Evolutionary conservation across 352 stramenopile species (phyloP).

Genomic region (Globisporangium radiosum): DNA sequence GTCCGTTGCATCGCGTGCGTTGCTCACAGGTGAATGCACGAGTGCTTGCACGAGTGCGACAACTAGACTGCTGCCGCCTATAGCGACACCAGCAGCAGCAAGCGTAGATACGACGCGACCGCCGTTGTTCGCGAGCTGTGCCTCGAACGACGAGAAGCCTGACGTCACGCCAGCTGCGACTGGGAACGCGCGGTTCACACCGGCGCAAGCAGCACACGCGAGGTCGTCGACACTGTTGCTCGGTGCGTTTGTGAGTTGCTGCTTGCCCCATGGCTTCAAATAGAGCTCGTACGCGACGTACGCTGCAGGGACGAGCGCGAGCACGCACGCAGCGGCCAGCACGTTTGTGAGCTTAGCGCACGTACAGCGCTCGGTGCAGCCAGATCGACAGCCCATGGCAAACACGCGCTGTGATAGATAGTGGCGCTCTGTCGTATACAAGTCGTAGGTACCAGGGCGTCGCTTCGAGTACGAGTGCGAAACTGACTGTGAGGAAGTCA

Average conservation of each 20-base stretch:
- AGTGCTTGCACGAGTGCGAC: constrained; percentile 11
- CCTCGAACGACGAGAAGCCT: constrained; percentile 29
- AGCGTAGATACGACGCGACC: constrained; percentile 21
- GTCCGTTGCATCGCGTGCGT: constrained; percentile 6
- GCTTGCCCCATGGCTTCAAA: constrained; percentile 36
- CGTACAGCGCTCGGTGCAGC: constrained; percentile 13
- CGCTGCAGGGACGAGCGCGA: constrained; percentile 25
- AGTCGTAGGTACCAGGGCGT: no score
- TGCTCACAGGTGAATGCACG: constrained; percentile 10
- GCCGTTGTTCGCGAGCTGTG: constrained; percentile 36
- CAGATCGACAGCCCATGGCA: neutral
- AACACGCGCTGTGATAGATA: no score
- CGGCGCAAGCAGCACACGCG: constrained; percentile 33
- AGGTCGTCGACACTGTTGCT: constrained; percentile 6
- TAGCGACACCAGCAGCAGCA: constrained; percentile 23
- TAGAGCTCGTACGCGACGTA: constrained; percentile 42
- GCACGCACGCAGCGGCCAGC: constrained; percentile 11
- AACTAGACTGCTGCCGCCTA: constrained; percentile 20
- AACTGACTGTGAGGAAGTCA: no score
- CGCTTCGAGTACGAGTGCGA: no score
- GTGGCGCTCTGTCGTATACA: no score
- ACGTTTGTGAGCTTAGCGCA: constrained; percentile 14
- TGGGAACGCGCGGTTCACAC: constrained; percentile 39
- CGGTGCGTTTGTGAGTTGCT: constrained; percentile 16
- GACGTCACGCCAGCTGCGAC: constrained; percentile 19